These are phyloP conservation scores for Plantago rigida DNA, from an alignment of 305 asterid genomes.

Conservation along the genomic window DNA sequence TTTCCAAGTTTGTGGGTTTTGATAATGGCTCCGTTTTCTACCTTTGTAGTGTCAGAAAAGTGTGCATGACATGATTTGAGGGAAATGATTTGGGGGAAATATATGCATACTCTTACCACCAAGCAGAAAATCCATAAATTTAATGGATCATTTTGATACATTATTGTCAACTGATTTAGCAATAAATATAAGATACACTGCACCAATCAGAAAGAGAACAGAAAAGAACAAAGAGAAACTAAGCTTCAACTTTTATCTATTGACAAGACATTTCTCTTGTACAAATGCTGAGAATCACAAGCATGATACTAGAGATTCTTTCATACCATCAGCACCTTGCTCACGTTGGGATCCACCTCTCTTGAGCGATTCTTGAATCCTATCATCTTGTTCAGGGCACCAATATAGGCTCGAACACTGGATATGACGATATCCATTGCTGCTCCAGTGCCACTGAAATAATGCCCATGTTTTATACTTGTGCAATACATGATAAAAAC, in stretches of 20 bases:
- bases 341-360: slow-evolving; percentile 24
- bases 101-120: no score
- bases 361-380: slow-evolving; percentile 39
- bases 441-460: slow-evolving; percentile 78
- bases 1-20: no score
- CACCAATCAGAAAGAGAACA: not conserved
- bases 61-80: no score
- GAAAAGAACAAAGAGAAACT: not conserved
- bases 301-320: not conserved
- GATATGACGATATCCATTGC: slow-evolving; percentile 86
- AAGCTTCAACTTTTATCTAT: not conserved
- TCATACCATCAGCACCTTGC: slow-evolving; percentile 23
- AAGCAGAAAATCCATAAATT: not conserved
- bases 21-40: no score
- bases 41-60: no score
- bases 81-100: no score
- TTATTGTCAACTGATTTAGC: not conserved
- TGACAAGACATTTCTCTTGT: not conserved
- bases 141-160: no score
- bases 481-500: not conserved
- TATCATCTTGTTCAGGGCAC: slow-evolving; percentile 80
- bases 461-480: not conserved
- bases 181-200: not conserved
- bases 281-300: not conserved
- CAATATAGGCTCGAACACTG: slow-evolving; percentile 76